These are phyloP conservation scores for Cenchrus fungigraminus DNA, from an alignment of 176 grass and related monocot genomes.

Conservation along the genomic window DNA sequence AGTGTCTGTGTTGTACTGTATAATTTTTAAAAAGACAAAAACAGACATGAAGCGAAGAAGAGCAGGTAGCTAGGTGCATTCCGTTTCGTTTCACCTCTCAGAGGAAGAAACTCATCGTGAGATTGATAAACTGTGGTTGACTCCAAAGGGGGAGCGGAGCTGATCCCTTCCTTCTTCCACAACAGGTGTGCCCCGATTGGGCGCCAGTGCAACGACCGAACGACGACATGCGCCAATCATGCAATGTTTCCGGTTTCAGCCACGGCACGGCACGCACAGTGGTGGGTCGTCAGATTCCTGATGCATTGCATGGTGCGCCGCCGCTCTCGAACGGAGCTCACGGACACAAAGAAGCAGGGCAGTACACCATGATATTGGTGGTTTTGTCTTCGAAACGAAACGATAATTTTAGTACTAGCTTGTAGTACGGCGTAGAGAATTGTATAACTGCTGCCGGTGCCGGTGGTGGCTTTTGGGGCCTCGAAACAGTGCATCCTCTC, in stretches of 20 bases:
- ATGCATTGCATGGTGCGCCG: not conserved
- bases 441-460: too few relatives aligned
- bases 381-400: not conserved
- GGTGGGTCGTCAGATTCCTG: not conserved
- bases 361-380: not conserved
- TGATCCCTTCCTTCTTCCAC: not conserved
- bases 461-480: slow-evolving; percentile 29
- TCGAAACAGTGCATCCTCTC: slow-evolving; percentile 47
- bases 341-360: not conserved
- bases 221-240: not conserved
- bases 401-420: not conserved
- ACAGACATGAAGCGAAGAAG: too few relatives aligned
- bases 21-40: too few relatives aligned
- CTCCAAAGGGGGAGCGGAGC: not conserved
- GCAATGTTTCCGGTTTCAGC: not conserved
- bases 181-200: not conserved
- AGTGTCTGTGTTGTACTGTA: too few relatives aligned
- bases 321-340: not conserved
- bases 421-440: not conserved
- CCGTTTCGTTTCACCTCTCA: not conserved
- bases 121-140: not conserved
- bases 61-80: too few relatives aligned
- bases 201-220: not conserved
- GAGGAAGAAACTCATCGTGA: not conserved
- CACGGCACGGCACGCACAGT: not conserved